Evolutionary conservation across 108 stramenopile species (phyloP).

Genomic region (Pseudonitzschia multiseries): DNA sequence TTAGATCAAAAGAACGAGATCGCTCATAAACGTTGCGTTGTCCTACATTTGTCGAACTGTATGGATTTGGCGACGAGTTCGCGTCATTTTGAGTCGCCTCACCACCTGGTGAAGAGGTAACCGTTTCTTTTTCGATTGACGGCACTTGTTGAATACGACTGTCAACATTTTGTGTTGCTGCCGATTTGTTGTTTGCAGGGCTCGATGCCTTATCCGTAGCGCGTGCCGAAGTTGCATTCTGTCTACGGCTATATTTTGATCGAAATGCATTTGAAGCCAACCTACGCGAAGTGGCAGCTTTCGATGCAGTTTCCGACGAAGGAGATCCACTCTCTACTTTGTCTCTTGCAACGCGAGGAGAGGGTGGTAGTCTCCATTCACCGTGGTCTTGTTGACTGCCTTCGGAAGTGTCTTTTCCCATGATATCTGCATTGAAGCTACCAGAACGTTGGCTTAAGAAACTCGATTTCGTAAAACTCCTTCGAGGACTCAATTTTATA

Average conservation of each 20-base stretch:
- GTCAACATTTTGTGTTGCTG: neutral
- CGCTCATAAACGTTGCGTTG: neutral
- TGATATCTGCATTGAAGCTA: no score
- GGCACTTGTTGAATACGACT: neutral
- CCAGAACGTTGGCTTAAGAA: no score
- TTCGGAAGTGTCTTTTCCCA: neutral
- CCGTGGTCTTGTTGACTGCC: neutral
- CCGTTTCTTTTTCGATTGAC: neutral
- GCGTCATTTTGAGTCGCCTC: neutral
- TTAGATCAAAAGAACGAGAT: constrained; percentile 8
- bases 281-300: neutral
- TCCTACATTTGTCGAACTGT: neutral
- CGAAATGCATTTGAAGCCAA: constrained; percentile 7
- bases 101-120: neutral
- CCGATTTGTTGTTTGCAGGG: neutral
- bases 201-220: neutral
- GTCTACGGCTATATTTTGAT: constrained; percentile 1
- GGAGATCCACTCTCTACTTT: neutral
- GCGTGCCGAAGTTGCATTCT: neutral
- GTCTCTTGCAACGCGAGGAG: neutral
- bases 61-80: neutral
- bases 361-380: neutral
- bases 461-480: no score
- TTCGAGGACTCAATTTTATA: no score
- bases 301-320: neutral